Evolutionary conservation across 768 basidiomycete genomes (phyloP).

Genomic region (Mycena rosella): DNA sequence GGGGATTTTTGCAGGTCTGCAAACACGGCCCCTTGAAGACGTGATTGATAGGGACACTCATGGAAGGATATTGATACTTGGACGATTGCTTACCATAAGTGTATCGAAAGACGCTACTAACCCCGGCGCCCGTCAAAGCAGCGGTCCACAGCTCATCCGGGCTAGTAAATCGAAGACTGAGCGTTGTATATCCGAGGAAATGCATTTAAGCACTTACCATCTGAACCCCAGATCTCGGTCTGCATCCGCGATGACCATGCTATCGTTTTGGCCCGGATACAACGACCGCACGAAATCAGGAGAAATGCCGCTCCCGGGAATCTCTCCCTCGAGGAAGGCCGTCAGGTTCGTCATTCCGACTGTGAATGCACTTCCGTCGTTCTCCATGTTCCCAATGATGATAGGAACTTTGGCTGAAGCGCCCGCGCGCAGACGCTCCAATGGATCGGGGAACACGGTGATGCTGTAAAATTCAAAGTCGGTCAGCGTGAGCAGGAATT

Average conservation of each 20-base stretch:
- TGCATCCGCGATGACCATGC: neutral
- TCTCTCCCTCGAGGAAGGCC: constrained; percentile 15
- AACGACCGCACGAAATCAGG: neutral
- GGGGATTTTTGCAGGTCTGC: too few species aligned
- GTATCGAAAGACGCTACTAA: constrained; percentile 38
- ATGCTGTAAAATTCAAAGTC: constrained; percentile 10
- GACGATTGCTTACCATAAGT: constrained; percentile 33
- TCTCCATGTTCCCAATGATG: constrained; percentile 33
- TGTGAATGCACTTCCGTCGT: constrained; percentile 34
- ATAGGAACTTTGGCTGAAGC: constrained; percentile 32
- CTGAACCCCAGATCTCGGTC: neutral
- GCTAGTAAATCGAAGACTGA: too few species aligned
- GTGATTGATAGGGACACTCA: too few species aligned
- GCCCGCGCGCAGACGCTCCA: constrained; percentile 22
- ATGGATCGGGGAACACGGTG: constrained; percentile 30
- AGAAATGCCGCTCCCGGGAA: neutral
- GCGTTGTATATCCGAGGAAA: too few species aligned
- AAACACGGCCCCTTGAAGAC: constrained; percentile 37
- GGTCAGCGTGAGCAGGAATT: too few species aligned
- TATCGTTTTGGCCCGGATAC: constrained; percentile 1
- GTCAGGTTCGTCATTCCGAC: constrained; percentile 28
- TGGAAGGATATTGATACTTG: too few species aligned
- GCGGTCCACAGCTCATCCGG: constrained; percentile 32
- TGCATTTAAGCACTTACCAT: neutral
- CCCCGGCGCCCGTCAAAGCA: constrained; percentile 24